Evolutionary conservation across 2,329 filamentous ascomycete species (phyloP), one percentile per base, ranked within the genome.

Genomic region (Zopfia rhizophila): DNA sequence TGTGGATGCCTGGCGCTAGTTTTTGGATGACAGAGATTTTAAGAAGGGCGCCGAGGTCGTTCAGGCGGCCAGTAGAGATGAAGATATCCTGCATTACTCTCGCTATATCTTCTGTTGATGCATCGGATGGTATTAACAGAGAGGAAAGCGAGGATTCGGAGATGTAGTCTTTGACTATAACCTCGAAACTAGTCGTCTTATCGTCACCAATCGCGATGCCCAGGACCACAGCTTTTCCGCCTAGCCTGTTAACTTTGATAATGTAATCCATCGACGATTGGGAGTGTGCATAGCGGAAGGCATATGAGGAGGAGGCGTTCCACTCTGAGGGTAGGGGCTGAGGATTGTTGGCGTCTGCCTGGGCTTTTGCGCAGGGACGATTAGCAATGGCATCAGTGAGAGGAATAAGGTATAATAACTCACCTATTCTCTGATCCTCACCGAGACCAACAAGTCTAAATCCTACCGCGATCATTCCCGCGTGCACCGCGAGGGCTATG

Each of bases 221-320:
- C 60, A 91, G 85, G 27, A 97, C 79, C 51, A 96, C 86, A n/a
- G 89, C 87, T 66, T 93, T 96, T 60, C 81, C 81, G 30, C 92
- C 91, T 60, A 97, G 81, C 40, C 91, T 84, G 69, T 88, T 91
- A 52, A 96, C 75, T 67, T 91, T 93, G 57, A 97, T 70, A 19
- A 96, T 79, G 66, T 89, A 96, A 48, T 87, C 83, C 82, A 92
- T 90, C 12, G 91, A 86, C 0, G 91, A 96, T 68, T 96, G 90
- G 17, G 83, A 79, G 71, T 97, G 92, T 3, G 85, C 84, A 75
- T 97, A 97, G 53, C 91, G 84, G 72, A 97, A 97, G 44, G 87
- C 84, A 67, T 90, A 88, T 33, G 78, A 77, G 11, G 86, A 85
- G 51, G 83, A 83, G 46, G 84, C 77, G 71, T 96, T 96, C 94